Evolutionary conservation across 1,139 yeast genomes (phyloP).

Genomic region (Geotrichum reessii): DNA sequence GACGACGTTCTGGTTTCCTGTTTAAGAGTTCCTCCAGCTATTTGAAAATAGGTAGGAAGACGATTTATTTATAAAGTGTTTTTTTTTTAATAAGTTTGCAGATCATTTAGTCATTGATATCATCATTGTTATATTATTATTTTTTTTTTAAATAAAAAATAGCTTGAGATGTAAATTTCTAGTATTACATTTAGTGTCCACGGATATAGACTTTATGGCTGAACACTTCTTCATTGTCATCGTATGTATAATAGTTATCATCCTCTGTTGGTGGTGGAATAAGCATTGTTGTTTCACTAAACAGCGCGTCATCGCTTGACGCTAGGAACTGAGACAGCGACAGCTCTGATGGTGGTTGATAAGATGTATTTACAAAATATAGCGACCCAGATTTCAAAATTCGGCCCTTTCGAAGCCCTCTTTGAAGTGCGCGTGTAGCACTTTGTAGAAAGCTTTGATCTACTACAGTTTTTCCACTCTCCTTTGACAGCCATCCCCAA

Average conservation of each 20-base stretch:
- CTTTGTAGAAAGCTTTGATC: conserved; percentile 36
- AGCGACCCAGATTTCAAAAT: conserved; percentile 31
- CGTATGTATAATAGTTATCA: conserved; percentile 32
- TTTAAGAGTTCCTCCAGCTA: conserved; percentile 8
- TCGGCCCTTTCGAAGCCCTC: conserved; percentile 36
- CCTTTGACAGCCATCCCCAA: conserved; percentile 35
- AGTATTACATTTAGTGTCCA: conserved; percentile 7
- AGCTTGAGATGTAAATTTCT: background rate
- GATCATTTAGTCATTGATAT: background rate
- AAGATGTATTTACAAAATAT: conserved; percentile 32
- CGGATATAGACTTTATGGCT: conserved; percentile 25
- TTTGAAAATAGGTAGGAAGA: background rate
- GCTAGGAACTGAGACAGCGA: conserved; percentile 35
- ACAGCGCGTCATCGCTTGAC: conserved; percentile 37
- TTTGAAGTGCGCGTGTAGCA: conserved; percentile 37
- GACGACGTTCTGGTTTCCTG: conserved; percentile 14
- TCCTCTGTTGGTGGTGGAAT: conserved; percentile 35
- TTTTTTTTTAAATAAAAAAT: background rate
- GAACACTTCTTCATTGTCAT: conserved; percentile 35
- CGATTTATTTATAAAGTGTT: background rate
- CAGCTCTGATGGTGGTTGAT: conserved; percentile 36
- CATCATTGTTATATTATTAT: background rate
- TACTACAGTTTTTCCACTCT: conserved; percentile 29
- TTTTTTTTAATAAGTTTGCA: background rate
- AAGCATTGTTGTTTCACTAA: conserved; percentile 34